Conservation (phyloP, 805 yeast species). For the Deakozyma indianensis region DNA sequence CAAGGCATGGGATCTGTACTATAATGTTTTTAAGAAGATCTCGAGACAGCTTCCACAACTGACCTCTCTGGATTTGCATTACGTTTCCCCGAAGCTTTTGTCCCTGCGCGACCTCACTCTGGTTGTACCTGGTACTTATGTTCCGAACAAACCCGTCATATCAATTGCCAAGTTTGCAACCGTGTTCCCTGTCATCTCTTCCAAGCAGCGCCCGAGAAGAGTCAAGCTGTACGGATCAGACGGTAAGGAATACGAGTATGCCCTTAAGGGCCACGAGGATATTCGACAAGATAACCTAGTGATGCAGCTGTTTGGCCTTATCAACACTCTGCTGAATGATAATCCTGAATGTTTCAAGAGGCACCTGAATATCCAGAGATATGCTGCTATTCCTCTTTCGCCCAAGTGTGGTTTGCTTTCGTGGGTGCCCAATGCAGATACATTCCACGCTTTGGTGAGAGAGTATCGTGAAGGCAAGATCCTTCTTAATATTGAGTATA, state of each 20-base stretch:
- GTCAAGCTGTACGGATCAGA: slow-evolving; percentile 72
- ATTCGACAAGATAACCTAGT: slow-evolving; percentile 94
- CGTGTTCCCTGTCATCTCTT: slow-evolving; percentile 70
- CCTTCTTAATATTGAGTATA: slow-evolving; percentile 79
- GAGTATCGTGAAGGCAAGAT: slow-evolving; percentile 90
- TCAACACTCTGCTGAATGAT: slow-evolving; percentile 72
- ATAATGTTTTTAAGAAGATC: slow-evolving; percentile 83
- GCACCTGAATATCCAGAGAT: slow-evolving; percentile 83
- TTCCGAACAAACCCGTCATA: slow-evolving; percentile 66
- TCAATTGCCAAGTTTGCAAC: slow-evolving; percentile 68
- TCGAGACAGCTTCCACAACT: slow-evolving; percentile 80
- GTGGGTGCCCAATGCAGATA: slow-evolving; percentile 96
- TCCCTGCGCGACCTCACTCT: slow-evolving; percentile 66
- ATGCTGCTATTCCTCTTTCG: slow-evolving; percentile 87
- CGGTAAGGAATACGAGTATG: slow-evolving; percentile 76
- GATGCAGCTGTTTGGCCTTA: slow-evolving; percentile 94
- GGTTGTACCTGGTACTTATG: slow-evolving; percentile 90
- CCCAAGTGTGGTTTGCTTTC: slow-evolving; percentile 95
- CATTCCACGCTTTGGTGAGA: slow-evolving; percentile 82
- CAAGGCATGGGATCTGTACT: slow-evolving; percentile 97
- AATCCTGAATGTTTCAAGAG: slow-evolving; percentile 95
- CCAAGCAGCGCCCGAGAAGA: slow-evolving; percentile 92
- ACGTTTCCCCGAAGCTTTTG: slow-evolving; percentile 81
- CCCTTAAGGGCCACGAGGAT: slow-evolving; percentile 92
- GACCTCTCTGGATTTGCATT: slow-evolving; percentile 75